Percentiles rank a stretch among this genome's conserved stretches.
These are phyloP conservation scores for Exobasidium rhododendri DNA, from an alignment of 1,284 basidiomycete species.

Conservation along the genomic window DNA sequence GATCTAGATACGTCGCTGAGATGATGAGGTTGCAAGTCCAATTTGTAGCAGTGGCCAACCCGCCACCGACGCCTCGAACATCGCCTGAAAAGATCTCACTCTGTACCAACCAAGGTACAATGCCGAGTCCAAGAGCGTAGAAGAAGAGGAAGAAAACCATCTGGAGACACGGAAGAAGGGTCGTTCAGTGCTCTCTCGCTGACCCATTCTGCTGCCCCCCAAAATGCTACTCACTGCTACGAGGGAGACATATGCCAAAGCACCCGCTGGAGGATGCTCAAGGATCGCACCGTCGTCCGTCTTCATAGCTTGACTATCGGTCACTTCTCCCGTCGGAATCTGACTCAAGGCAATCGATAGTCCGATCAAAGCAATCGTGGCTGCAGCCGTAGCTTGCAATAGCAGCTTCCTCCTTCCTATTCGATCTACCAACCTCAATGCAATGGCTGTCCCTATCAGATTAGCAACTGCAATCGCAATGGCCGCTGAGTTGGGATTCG, in stretches of 20 bases:
- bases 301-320: constrained; percentile 3
- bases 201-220: too few relatives aligned
- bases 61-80: constrained; percentile 27
- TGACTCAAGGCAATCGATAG: constrained; percentile 30
- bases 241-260: constrained; percentile 34
- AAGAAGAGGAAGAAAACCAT: constrained; percentile 23
- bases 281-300: not conserved
- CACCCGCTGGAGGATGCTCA: not conserved
- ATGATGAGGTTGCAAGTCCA: constrained; percentile 19
- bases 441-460: constrained; percentile 34
- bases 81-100: constrained; percentile 38
- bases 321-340: constrained; percentile 22
- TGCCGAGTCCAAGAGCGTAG: constrained; percentile 44
- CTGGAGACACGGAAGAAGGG: constrained; percentile 3
- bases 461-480: constrained; percentile 41
- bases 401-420: constrained; percentile 39
- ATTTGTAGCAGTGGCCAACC: constrained; percentile 34
- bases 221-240: constrained; percentile 1
- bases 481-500: constrained; percentile 42
- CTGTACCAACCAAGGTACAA: constrained; percentile 44
- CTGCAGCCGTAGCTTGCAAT: constrained; percentile 35
- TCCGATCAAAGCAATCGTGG: constrained; percentile 24
- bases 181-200: too few relatives aligned
- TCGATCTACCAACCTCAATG: constrained; percentile 35
- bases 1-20: constrained; percentile 18